phyloP scores from a whole-genome alignment of 768 basidiomycete species.

The Vishniacozyma victoriae region DNA sequence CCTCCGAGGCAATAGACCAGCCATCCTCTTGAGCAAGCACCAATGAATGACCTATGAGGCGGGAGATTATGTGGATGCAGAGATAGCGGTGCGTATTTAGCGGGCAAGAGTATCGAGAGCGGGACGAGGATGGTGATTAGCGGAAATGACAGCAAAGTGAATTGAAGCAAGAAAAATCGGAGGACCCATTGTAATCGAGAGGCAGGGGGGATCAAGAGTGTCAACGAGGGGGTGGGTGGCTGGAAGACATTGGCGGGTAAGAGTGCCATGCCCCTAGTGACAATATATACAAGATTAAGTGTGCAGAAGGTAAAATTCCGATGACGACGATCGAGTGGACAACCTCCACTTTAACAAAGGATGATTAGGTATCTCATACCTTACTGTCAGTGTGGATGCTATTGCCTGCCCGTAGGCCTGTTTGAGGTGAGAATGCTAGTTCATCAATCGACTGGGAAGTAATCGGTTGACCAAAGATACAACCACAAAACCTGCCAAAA shows the following conservation, averaged over 20 bases:
- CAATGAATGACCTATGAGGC: not conserved
- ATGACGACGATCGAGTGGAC: too few species aligned
- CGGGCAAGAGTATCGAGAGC: constrained; percentile 1
- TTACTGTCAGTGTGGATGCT: too few species aligned
- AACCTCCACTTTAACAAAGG: too few species aligned
- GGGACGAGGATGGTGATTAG: constrained; percentile 4
- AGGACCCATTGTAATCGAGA: constrained; percentile 5
- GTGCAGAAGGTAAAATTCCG: too few species aligned
- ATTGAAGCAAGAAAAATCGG: constrained; percentile 2
- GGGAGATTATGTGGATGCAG: constrained; percentile 12
- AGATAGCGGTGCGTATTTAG: constrained; percentile 4
- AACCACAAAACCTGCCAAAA: too few species aligned
- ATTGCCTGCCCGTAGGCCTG: too few species aligned
- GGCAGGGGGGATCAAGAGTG: constrained; percentile 7
- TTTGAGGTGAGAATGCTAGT: too few species aligned
- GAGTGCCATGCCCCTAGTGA: constrained; percentile 4
- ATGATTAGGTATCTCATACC: too few species aligned
- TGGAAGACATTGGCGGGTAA: constrained; percentile 5
- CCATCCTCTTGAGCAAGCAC: not conserved
- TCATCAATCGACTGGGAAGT: too few species aligned
- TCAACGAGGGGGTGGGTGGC: constrained; percentile 3
- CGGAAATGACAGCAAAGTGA: not conserved
- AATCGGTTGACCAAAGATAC: too few species aligned
- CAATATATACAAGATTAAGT: too few species aligned
- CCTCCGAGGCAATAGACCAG: constrained; percentile 1